Base-by-base conservation (phyloP, 192 early-diverging fungal species). In the Coemansia sp. region DNA sequence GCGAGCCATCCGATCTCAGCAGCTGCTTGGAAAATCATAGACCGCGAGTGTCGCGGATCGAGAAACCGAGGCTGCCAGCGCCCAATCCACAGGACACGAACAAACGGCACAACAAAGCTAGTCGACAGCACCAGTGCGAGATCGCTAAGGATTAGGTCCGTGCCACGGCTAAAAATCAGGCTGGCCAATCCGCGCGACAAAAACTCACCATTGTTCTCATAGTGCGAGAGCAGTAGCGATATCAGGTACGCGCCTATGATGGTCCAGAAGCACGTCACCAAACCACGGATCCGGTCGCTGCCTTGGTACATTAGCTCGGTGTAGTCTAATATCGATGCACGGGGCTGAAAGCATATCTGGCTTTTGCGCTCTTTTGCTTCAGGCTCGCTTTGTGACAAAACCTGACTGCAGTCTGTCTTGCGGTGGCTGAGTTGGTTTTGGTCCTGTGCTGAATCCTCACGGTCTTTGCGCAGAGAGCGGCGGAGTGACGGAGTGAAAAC, bases 91-190 rank as follows among this genome's bases (percentile, higher is more conserved):
- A 79, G n/a, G 7, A 72, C 5, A 22, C 61, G 63, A 19, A 75
- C 70, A 58, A 74, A 70, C 19, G 88, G 63, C 8, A 94, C 86
- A 2, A 82, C 83, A 37, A 87, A 68, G 15, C 86, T 83, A 1
- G 89, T 89, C 22, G 84, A 83, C 25, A 74, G 41, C 9, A 96
- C 84, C 70, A 98, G 74, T 15, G 72, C 72, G 9, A 87, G 22
- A 67, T 98, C 96, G 45, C 87, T 85, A 25, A 90, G 57, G 1
- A 92, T 62, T 2, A 98, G 81, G 4, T 83, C 86, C 32, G 81
- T 60, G 2, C 74, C 88, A 52, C 91, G 58, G 54, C 73, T 81
- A 45, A 75, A 71, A 11, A 81, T 67, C 55, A 72, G 48, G 27
- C 56, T 48, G 5, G 65, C 78, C 50, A 81, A 55, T 10, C 53